A percentile compares a stretch with the other conserved stretches of the same genome.
These are phyloP conservation scores for Sordariomycetes sp. DNA, from an alignment of 2,329 filamentous ascomycete genomes.

Conservation along the genomic window DNA sequence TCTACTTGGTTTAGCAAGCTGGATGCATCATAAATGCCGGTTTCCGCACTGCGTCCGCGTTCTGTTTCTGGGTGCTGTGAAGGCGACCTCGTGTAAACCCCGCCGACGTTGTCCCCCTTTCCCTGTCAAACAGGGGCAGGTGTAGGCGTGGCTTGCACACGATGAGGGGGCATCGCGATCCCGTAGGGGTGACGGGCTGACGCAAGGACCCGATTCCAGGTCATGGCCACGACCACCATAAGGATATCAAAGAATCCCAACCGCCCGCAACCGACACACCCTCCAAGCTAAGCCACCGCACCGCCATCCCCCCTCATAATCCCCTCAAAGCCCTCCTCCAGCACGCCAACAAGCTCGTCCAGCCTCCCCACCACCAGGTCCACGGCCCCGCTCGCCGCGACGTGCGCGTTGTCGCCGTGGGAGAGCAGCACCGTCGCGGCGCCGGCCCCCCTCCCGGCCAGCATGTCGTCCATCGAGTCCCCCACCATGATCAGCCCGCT, in stretches of 20 bases:
- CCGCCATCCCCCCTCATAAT: slow-evolving; percentile 26
- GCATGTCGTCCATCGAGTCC: slow-evolving; percentile 87
- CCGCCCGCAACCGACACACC: neutral
- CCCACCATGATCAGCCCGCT: slow-evolving; percentile 54
- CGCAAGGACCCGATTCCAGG: too few species aligned
- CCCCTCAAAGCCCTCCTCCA: slow-evolving; percentile 58
- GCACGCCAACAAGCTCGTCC: slow-evolving; percentile 64
- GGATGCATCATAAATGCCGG: neutral
- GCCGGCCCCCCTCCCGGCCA: slow-evolving; percentile 70
- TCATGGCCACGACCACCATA: too few species aligned
- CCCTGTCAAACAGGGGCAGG: neutral
- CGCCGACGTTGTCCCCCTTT: neutral
- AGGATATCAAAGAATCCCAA: too few species aligned
- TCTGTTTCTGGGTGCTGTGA: neutral
- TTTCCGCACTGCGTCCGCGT: neutral
- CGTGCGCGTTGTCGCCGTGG: slow-evolving; percentile 66
- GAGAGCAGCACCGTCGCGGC: slow-evolving; percentile 83
- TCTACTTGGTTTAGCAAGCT: slow-evolving; percentile 1
- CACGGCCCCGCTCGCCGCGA: slow-evolving; percentile 64
- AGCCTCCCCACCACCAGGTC: slow-evolving; percentile 62
- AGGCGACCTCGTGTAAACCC: neutral
- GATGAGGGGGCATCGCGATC: too few species aligned
- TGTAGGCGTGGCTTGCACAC: neutral
- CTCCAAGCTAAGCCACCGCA: neutral
- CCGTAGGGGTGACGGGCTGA: too few species aligned